Evolutionary conservation across 345 rosid genomes (phyloP), one percentile per base, ranked within the genome.

Genomic region (Lenwebbia sp.): DNA sequence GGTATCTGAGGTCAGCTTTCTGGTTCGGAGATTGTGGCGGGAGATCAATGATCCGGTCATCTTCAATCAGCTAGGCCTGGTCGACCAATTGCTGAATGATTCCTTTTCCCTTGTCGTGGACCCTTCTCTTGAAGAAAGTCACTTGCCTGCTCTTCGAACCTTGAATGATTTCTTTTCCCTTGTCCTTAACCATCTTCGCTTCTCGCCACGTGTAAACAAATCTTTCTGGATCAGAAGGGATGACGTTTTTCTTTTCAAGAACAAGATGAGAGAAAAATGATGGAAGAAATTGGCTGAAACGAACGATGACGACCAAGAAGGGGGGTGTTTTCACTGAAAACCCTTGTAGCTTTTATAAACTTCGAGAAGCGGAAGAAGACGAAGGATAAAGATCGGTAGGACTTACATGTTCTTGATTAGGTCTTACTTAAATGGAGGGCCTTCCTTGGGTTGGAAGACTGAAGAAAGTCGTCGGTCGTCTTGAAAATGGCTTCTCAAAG

Each of bases 121-220:
- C n/a, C n/a, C n/a, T n/a, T n/a, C n/a, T n/a, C n/a, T n/a, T n/a
- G n/a, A n/a, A n/a, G n/a, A n/a, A n/a, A n/a, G n/a, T n/a, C n/a
- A n/a, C n/a, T n/a, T n/a, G n/a, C n/a, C n/a, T n/a, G n/a, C n/a
- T n/a, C n/a, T n/a, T n/a, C n/a, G n/a, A n/a, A n/a, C n/a, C n/a
- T n/a, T n/a, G n/a, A n/a, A n/a, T n/a, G n/a, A n/a, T n/a, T n/a
- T n/a, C n/a, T n/a, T n/a, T n/a, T n/a, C n/a, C n/a, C n/a, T n/a
- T n/a, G n/a, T n/a, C n/a, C n/a, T 57, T 86, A 76, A 54, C 87
- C 87, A 86, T 86, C 56, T 81, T 75, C 21, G 13, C 41, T 30
- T 1, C 75, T 62, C 41, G 30, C 37, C 40, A 30, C 75, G 30
- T 4, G 23, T 41, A 65, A 30, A 17, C 76, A 33, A 33, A 30